A percentile compares a stretch with the other conserved stretches of the same genome.
Evolutionary conservation across 805 yeast genomes (phyloP).

Genomic region (Saccharomycopsis sp.): DNA sequence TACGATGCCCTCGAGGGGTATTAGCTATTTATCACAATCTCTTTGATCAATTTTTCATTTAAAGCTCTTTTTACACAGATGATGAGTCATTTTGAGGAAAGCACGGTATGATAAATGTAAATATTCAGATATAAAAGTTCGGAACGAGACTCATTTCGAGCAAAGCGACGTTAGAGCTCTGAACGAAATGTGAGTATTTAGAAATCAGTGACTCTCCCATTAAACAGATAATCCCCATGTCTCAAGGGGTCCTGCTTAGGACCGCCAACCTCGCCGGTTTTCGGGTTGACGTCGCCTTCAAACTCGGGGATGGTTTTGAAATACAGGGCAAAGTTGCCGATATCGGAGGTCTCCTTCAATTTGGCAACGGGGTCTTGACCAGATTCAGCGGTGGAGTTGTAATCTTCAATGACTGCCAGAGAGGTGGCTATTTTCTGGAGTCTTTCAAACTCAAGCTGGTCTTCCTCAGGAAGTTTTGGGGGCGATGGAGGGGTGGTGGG

Average conservation of each 20-base stretch:
- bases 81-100: no score
- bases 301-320: slow-evolving; percentile 85
- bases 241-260: slow-evolving; percentile 95
- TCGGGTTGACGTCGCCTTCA: slow-evolving; percentile 89
- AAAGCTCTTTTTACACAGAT: no score
- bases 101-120: no score
- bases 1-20: no score
- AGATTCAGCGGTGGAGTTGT: slow-evolving; percentile 37
- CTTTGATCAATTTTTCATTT: no score
- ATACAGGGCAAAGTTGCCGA: slow-evolving; percentile 51
- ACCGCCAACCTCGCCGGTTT: slow-evolving; percentile 92
- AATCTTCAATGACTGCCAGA: slow-evolving; percentile 69
- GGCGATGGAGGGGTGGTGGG: slow-evolving; percentile 34
- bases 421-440: slow-evolving; percentile 74
- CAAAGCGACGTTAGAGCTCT: no score
- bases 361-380: slow-evolving; percentile 4
- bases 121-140: no score
- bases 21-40: no score
- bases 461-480: slow-evolving; percentile 66
- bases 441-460: slow-evolving; percentile 86
- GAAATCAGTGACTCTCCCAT: slow-evolving; percentile 95
- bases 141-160: no score
- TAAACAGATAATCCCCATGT: slow-evolving; percentile 89
- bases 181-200: no score
- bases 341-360: slow-evolving; percentile 34